phyloP scores from a whole-genome alignment of 192 early-diverging fungal genomes.

The Backusella tuberculispora region DNA sequence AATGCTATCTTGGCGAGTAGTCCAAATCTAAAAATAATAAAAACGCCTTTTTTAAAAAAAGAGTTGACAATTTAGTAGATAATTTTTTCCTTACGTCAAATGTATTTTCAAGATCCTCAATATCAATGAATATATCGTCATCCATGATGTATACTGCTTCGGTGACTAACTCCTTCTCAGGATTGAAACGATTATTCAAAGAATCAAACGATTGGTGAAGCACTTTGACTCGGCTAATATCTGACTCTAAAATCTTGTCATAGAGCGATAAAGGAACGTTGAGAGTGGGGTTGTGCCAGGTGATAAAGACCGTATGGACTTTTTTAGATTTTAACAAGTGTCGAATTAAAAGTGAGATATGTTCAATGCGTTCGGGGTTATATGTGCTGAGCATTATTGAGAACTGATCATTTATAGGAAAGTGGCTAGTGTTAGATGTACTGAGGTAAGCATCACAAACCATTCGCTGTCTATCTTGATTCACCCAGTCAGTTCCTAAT shows the following conservation, averaged over 20 bases:
- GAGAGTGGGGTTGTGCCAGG: slow-evolving; percentile 44
- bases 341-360: slow-evolving; percentile 30
- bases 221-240: slow-evolving; percentile 19
- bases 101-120: slow-evolving; percentile 34
- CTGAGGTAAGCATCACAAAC: slow-evolving; percentile 25
- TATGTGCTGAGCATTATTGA: slow-evolving; percentile 38
- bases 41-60: background rate
- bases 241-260: background rate
- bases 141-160: slow-evolving; percentile 38
- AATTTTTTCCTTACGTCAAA: slow-evolving; percentile 24
- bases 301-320: slow-evolving; percentile 39
- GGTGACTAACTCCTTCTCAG: slow-evolving; percentile 21
- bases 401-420: slow-evolving; percentile 32
- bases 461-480: slow-evolving; percentile 10
- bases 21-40: slow-evolving; percentile 26
- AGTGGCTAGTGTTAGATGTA: background rate
- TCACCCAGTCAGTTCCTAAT: slow-evolving; percentile 20
- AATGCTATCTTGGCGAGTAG: slow-evolving; percentile 22
- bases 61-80: background rate
- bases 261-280: slow-evolving; percentile 28
- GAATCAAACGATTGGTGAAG: slow-evolving; percentile 36
- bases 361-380: slow-evolving; percentile 37
- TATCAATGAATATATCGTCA: slow-evolving; percentile 38
- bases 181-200: slow-evolving; percentile 48
- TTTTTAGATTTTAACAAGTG: slow-evolving; percentile 29